Conservation (phyloP, 148 eudicot species). For the Chenopodium berlandieri region DNA sequence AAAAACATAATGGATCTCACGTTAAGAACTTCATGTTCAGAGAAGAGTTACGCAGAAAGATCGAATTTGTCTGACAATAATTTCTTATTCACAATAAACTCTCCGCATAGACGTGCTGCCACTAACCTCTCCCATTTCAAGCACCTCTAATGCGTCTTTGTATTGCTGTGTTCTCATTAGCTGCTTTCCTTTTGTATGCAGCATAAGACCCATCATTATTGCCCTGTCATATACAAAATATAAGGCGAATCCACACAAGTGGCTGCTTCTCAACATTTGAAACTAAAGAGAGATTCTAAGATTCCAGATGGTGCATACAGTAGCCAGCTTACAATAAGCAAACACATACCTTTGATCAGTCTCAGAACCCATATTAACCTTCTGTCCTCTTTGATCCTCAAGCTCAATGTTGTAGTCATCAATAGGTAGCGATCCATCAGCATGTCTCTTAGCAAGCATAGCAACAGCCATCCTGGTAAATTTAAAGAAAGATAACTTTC, state of each 20-base stretch:
- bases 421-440: conserved; percentile 79
- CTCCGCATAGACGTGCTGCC: neutral
- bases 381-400: conserved; percentile 82
- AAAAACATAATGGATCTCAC: neutral
- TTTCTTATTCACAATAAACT: neutral
- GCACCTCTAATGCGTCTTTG: conserved; percentile 86
- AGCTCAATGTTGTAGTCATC: conserved; percentile 87
- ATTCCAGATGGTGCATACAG: neutral
- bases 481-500: neutral
- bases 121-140: conserved; percentile 88
- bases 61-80: neutral
- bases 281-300: neutral
- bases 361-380: conserved; percentile 71
- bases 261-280: neutral
- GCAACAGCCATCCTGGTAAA: conserved; percentile 63
- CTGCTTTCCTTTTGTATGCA: conserved; percentile 74
- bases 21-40: neutral
- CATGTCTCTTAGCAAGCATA: conserved; percentile 72
- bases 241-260: neutral
- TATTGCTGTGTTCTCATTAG: conserved; percentile 48
- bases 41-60: neutral
- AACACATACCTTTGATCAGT: conserved; percentile 70
- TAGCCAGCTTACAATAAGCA: neutral
- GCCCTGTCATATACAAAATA: conserved; percentile 49
- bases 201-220: conserved; percentile 94